Evolutionary conservation across 495 filamentous ascomycete species (phyloP), one percentile per base, ranked within the genome.

Genomic region (Lentithecium fluviatile): DNA sequence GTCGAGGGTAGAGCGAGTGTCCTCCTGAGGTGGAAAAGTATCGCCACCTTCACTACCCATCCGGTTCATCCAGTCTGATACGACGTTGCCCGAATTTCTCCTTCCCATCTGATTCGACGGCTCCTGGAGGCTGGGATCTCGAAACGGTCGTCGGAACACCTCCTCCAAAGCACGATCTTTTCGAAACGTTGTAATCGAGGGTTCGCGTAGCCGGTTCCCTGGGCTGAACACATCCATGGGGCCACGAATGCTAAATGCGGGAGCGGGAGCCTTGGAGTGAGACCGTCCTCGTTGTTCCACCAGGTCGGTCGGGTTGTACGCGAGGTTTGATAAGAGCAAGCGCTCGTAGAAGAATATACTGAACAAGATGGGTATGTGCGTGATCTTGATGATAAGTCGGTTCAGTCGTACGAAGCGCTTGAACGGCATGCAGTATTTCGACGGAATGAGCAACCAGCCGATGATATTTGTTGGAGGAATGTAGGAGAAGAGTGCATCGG

Each of bases 111-210:
- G 63, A 1, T 60, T 45, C 51, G 80, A 77, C 7, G 80, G 78
- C 4, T 77, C 83, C 15, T 72, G 69, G 23, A 75, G 74, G 17
- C 74, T 76, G 23, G 75, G 73, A 45, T 77, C 78, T 20, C 67
- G 67, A 57, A 80, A 86, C 8, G 84, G 82, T 24, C 76, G 75
- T 54, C 89, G 81, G 71, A 97, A 97, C 0, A 97, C 90, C 65
- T 95, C 91, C 21, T 95, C 93, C n/a, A 97, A 75, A 10, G 89
- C 92, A 40, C 84, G 85, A 62, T 96, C 92, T 69, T 96, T 94
- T 57, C 92, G 89, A 67, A 84, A 90, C 0, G 88, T 91, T 26
- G 87, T 82, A 43, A 94, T 81, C 0, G 90, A 95, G 47, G 90
- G 89, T 69, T 94, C 89, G 32, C 90, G 85, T 29, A 88, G 77